Conservation (phyloP, 2,329 filamentous ascomycete species). For the Hymenoscyphus scutula region DNA sequence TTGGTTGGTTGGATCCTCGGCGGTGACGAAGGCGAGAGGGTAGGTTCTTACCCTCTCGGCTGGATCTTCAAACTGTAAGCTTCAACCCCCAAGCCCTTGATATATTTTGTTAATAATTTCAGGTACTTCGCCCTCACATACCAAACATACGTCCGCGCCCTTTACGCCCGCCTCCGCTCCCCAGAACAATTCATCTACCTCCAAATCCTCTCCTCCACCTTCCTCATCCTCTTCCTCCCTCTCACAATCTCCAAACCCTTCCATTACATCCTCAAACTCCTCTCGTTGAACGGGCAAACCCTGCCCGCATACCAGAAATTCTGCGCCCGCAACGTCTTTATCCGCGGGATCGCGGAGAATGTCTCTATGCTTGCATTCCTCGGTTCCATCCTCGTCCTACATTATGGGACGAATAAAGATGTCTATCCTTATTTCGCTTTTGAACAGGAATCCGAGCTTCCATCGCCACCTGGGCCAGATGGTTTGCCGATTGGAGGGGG, state of each 20-base stretch:
- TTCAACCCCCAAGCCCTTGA: not conserved
- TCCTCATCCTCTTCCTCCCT: constrained; percentile 62
- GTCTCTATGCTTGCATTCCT: constrained; percentile 67
- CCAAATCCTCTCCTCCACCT: constrained; percentile 61
- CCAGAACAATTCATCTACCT: constrained; percentile 64
- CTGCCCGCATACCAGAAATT: constrained; percentile 65
- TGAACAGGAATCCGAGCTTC: constrained; percentile 39
- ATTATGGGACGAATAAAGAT: constrained; percentile 65
- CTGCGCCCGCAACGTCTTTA: constrained; percentile 64
- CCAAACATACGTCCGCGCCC: constrained; percentile 67
- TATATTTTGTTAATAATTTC: constrained; percentile 10
- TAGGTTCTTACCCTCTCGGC: constrained; percentile 67
- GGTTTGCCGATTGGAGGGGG: constrained; percentile 29
- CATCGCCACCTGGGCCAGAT: constrained; percentile 4
- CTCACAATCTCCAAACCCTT: constrained; percentile 60
- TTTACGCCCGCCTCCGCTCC: constrained; percentile 66
- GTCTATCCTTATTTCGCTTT: constrained; percentile 71
- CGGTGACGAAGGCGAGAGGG: constrained; percentile 62
- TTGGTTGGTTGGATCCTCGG: constrained; percentile 66
- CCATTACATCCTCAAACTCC: constrained; percentile 53
- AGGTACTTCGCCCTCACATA: constrained; percentile 66
- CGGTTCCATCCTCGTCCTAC: constrained; percentile 62
- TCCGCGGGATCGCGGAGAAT: constrained; percentile 65
- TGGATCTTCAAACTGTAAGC: constrained; percentile 69
- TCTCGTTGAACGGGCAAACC: constrained; percentile 57